Percentiles rank a stretch among this genome's conserved stretches.
These are phyloP conservation scores for Barnettozyma populi DNA, from an alignment of 805 yeast species.

Conservation along the genomic window DNA sequence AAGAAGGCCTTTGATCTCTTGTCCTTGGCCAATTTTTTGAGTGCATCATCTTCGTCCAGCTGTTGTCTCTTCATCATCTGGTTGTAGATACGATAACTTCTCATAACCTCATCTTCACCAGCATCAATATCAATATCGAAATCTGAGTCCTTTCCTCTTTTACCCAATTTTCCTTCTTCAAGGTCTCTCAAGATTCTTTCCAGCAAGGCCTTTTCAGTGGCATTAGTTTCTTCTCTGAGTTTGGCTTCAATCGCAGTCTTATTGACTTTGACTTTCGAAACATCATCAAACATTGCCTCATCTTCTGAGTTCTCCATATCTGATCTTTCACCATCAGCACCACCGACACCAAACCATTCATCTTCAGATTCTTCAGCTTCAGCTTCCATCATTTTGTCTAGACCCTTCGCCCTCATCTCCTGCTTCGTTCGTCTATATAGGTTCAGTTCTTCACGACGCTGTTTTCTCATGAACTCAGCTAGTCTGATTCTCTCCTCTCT, in stretches of 20 bases:
- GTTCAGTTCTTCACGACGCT: conserved; percentile 21
- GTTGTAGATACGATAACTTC: conserved; percentile 21
- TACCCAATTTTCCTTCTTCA: conserved; percentile 65
- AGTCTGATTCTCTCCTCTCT: conserved; percentile 14
- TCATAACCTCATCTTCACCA: conserved; percentile 61
- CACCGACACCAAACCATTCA: conserved; percentile 82
- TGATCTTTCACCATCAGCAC: conserved; percentile 50
- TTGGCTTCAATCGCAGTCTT: conserved; percentile 53
- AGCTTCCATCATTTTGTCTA: conserved; percentile 59
- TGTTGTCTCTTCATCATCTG: conserved; percentile 34
- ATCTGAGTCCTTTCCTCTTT: conserved; percentile 46
- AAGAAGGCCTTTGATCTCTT: conserved; percentile 64
- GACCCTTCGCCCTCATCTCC: conserved; percentile 55
- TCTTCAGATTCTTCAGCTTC: conserved; percentile 89
- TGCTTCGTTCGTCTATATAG: conserved; percentile 30
- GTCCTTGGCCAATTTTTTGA: conserved; percentile 43
- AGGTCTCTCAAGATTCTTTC: conserved; percentile 66
- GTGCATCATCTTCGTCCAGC: conserved; percentile 43
- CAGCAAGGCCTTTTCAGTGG: conserved; percentile 57
- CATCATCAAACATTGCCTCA: conserved; percentile 73
- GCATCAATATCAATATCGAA: conserved; percentile 64
- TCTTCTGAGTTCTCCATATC: conserved; percentile 65
- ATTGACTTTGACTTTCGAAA: conserved; percentile 49
- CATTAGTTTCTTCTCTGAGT: conserved; percentile 54
- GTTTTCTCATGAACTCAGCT: conserved; percentile 18